Evolutionary conservation across 352 stramenopile genomes (phyloP).

Genomic region (Pythium utonaiense): DNA sequence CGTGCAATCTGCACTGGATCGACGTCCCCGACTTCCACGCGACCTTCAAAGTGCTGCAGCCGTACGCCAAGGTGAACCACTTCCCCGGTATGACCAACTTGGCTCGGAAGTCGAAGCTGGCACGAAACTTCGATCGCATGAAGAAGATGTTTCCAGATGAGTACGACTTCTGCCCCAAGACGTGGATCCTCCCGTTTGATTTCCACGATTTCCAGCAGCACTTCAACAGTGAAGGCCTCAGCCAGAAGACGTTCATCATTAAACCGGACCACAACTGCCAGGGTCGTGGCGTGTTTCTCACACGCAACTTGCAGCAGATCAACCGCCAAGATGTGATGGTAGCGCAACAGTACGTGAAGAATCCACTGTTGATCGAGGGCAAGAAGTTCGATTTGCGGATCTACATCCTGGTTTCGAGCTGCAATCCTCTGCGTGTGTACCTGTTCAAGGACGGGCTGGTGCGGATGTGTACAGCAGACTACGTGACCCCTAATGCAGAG

Average conservation of each 20-base stretch:
- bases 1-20: conserved; percentile 94
- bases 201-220: conserved; percentile 90
- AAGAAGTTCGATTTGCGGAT: conserved; percentile 94
- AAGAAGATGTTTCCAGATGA: conserved; percentile 92
- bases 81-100: conserved; percentile 95
- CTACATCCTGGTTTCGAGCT: conserved; percentile 89
- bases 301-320: conserved; percentile 87
- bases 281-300: conserved; percentile 94
- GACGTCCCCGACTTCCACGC: conserved; percentile 90
- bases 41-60: conserved; percentile 86
- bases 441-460: conserved; percentile 90
- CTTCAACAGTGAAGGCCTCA: conserved; percentile 88
- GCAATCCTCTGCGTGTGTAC: conserved; percentile 85
- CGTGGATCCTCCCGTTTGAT: conserved; percentile 96
- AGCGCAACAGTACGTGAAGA: conserved; percentile 82
- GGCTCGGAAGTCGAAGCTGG: conserved; percentile 93
- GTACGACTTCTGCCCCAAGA: conserved; percentile 94
- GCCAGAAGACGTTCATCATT: conserved; percentile 93
- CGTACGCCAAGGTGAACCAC: conserved; percentile 95
- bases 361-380: conserved; percentile 71
- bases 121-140: conserved; percentile 95
- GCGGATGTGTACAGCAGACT: conserved; percentile 88
- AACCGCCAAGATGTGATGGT: conserved; percentile 83
- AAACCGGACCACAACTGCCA: conserved; percentile 91
- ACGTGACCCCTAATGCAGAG: conserved; percentile 73